Evolutionary conservation across 1,139 yeast genomes (phyloP).

Genomic region (Nadsonia starkeyi-henricii): DNA sequence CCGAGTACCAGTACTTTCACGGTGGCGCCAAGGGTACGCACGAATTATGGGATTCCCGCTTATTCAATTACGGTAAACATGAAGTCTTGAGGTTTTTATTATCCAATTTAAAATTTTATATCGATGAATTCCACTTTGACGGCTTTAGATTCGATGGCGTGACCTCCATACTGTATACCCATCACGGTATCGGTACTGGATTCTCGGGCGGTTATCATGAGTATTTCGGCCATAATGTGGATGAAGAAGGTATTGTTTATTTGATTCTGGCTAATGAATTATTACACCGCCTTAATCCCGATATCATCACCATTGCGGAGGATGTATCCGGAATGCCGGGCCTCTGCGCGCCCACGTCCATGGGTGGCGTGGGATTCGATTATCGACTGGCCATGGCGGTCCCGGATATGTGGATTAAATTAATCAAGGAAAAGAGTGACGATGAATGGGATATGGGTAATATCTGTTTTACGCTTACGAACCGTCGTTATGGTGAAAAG

Average conservation of each 20-base stretch:
- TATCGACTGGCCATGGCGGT: slow-evolving; percentile 93
- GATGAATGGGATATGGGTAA: slow-evolving; percentile 86
- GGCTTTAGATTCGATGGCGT: slow-evolving; percentile 97
- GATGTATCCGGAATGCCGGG: slow-evolving; percentile 98
- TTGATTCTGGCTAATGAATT: slow-evolving; percentile 78
- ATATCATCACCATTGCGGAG: slow-evolving; percentile 76
- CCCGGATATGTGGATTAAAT: slow-evolving; percentile 98
- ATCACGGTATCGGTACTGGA: slow-evolving; percentile 82
- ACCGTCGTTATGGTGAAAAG: slow-evolving; percentile 77
- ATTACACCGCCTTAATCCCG: slow-evolving; percentile 40
- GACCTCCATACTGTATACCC: slow-evolving; percentile 80
- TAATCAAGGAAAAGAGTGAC: slow-evolving; percentile 68
- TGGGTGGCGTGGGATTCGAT: slow-evolving; percentile 89
- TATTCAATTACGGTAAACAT: slow-evolving; percentile 81
- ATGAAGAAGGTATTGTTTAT: slow-evolving; percentile 74
- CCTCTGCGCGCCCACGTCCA: slow-evolving; percentile 53
- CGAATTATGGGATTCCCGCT: slow-evolving; percentile 87
- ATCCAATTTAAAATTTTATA: slow-evolving; percentile 73
- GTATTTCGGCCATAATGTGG: slow-evolving; percentile 71
- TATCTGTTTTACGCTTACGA: slow-evolving; percentile 70
- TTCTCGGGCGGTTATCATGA: slow-evolving; percentile 91
- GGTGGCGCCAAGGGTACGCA: slow-evolving; percentile 76
- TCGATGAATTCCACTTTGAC: slow-evolving; percentile 77
- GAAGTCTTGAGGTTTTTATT: slow-evolving; percentile 81
- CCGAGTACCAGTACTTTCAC: slow-evolving; percentile 91